Base-by-base conservation (phyloP, 2,329 filamentous ascomycete genomes). In the Metarhizium rileyi region DNA sequence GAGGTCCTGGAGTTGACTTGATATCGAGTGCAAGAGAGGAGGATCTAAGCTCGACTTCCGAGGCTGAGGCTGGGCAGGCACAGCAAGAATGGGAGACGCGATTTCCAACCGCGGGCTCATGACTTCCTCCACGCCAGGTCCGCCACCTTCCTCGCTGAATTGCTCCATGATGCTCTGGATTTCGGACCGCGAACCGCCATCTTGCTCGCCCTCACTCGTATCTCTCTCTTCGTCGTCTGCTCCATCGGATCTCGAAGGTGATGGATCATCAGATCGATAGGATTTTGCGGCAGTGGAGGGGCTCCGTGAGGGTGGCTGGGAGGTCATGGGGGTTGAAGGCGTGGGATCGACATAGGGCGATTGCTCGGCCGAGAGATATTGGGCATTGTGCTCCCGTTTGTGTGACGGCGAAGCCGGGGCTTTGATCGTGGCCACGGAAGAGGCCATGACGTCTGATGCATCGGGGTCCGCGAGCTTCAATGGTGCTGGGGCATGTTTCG, bases 151-250 rank as follows among this genome's bases (percentile, higher is more conserved):
- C 61, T 87, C 83, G 57, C 86, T 84, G 59, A 97, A 97, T 67
- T 97, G 93, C 54, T 89, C 88, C 88, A 98, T 97, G 64, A 98
- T 97, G 63, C 80, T 95, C 68, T 96, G 88, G 52, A 98, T 96
- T 70, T 98, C 93, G 5, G 85, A 84, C 52, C 81, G 80, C 1
- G 87, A 88, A 47, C 81, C 81, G 46, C 79, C 78, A 44, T 90
- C 83, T 22, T 80, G 77, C 49, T 81, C 77, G 59, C 82, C 81
- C 60, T 83, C 81, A 57, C 75, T 83, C 33, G 72, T 57, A 48
- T 75, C 75, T 52, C 68, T 69, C 57, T 73, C 78, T 46, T 82
- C 80, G 47, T 84, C 80, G 54, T 78, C 75, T 27, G 70, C 70
- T 57, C 79, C 75, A 27, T 63, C 60, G 20, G 77, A 78, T 51